Conservation (phyloP, 2,329 filamentous ascomycete species). For the Sporothrix inflata region DNA sequence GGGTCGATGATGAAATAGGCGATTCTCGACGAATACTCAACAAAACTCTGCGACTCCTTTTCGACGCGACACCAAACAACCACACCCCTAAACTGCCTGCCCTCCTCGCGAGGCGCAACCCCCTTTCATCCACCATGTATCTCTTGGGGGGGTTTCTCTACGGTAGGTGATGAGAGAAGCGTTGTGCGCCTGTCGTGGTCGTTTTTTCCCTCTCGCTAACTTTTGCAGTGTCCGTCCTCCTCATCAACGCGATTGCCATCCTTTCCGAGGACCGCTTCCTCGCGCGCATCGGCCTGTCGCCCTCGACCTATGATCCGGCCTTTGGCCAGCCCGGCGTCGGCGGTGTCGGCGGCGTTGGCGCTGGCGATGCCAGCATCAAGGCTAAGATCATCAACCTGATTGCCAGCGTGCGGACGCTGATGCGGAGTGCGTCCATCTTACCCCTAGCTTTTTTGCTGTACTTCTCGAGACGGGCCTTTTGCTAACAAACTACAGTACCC, state of each 20-base stretch:
- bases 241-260: constrained; percentile 91
- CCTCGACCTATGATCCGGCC: constrained; percentile 69
- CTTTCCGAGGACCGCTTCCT: constrained; percentile 95
- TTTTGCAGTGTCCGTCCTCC: constrained; percentile 71
- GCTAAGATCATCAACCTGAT: constrained; percentile 88
- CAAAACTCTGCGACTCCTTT: not conserved
- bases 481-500: constrained; percentile 62
- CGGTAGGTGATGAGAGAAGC: constrained; percentile 34
- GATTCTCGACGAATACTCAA: not conserved
- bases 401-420: constrained; percentile 84
- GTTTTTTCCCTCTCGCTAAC: not conserved
- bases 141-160: constrained; percentile 43
- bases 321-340: constrained; percentile 65
- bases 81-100: not conserved
- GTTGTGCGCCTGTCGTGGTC: too few species aligned
- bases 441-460: not conserved
- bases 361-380: constrained; percentile 76
- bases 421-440: constrained; percentile 72
- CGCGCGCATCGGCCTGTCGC: constrained; percentile 82
- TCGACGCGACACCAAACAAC: not conserved
- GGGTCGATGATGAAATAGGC: constrained; percentile 4
- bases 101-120: constrained; percentile 4
- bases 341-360: constrained; percentile 36
- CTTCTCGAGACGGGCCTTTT: not conserved
- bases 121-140: constrained; percentile 35